Base-by-base conservation (phyloP, 2,329 filamentous ascomycete genomes). In the Torrubiellomyces zombiae region DNA sequence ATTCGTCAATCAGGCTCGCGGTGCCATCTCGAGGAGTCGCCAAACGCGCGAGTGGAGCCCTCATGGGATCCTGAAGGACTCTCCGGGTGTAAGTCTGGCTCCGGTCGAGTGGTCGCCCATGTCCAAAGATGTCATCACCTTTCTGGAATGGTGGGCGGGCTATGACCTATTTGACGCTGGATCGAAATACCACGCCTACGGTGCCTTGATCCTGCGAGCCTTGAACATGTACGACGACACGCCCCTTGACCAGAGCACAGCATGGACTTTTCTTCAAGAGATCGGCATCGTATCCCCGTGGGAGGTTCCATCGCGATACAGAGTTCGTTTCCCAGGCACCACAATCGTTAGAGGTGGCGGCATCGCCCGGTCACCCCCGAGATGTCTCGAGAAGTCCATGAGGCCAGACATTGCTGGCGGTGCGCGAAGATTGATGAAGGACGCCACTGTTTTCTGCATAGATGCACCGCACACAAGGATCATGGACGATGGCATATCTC, bases 401-500 rank as follows among this genome's bases (percentile, higher is more conserved):
- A 38, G 52, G 18, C 40, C 42, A 6, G 67, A 72, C 31, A 39
- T 53, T 12, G 55, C 66, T 7, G 44, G 44, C 4, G 50, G 53
- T 8, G 40, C 65, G 14, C 67, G 79, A 23, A 62, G 58, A 30
- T 62, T 71, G 26, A 77, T 70, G 63, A 53, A 21, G 1, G 39
- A 58, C n/a, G 41, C 67, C 13, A 63, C 60, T 0, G 64, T 78
- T 2, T 85, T 73, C 42, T 82, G 76, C 35, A 78, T 91, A 31
- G 80, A 91, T 40, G 60, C 65, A 15, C 56, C 60, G 12, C 51
- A 50, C 18, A 76, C 81, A 0, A 55, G 63, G 15, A 71, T 86
- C 37, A 76, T 89, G 29, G 80, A 91, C 36, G 80, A 91, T 42
- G 80, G 74, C 2, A 51, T 91, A 7, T 86, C 79, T 1, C 41